Evolutionary conservation across 208 protist genomes (phyloP), one percentile per base, ranked within the genome.

Genomic region (Willaertia magna): DNA sequence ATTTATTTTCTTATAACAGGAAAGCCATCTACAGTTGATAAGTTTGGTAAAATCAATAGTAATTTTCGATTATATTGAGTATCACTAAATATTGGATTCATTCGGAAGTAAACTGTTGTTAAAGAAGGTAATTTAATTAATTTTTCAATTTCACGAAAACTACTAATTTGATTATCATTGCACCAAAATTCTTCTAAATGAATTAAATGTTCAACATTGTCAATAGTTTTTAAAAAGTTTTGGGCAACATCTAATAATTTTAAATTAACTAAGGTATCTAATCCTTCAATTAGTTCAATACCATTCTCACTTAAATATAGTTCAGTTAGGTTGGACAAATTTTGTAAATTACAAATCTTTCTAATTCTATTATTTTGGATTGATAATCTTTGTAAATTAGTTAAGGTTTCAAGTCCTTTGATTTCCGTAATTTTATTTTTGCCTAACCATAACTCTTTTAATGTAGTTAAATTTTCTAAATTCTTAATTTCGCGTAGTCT

Each of bases 381-480:
- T 49, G 92, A 95, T 42, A 97, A 87, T 14, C 76, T 89, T 26
- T 47, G 85, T 7, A 97, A 87, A 12, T 79, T 89, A 52, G 92
- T 88, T 9, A 96, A 86, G 18, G 90, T 90, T 6, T 85, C 89
- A 1, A 94, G 90, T 3, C 55, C 47, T 44, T 59, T 30, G 59
- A 97, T 89, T 51, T 79, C 88, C 16, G 85, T 75, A 61, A 97
- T 96, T 82, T 97, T 97, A 86, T 97, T 97, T 78, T 95, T 96
- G 20, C 95, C 95, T 0, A 97, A 82, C 93, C 94, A 97, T 59
- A 97, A 86, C 59, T 93, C 90, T 75, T 92, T 90, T 42, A 97
- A 86, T 26, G 91, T 92, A 9, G 40, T 49, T 0, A 96, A 89
- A 9, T 90, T 90, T 11, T 88, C 59, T 30, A 97, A 89, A 22